Evolutionary conservation across 306 rosid species (phyloP).

Genomic region (Castanea crenata): DNA sequence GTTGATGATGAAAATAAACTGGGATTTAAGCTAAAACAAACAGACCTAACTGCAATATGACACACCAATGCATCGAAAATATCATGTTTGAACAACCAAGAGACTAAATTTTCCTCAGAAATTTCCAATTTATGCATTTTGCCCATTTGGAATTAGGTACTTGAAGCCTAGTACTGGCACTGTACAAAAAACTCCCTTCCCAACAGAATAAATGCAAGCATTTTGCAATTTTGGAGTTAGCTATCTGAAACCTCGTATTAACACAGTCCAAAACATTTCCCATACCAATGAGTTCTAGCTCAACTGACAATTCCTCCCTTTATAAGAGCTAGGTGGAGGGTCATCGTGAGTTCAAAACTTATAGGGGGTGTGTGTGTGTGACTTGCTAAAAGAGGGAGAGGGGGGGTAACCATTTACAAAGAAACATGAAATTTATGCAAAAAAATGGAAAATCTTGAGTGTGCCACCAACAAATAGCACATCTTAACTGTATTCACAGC

Average conservation of each 20-base stretch:
- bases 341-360: too few relatives aligned
- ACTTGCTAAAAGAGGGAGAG: too few relatives aligned
- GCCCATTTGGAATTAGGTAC: not conserved
- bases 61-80: not conserved
- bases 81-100: not conserved
- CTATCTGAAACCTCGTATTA: too few relatives aligned
- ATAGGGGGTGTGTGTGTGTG: too few relatives aligned
- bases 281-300: too few relatives aligned
- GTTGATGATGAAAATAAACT: too few relatives aligned
- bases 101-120: not conserved
- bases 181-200: not conserved
- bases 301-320: too few relatives aligned
- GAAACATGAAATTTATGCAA: not conserved
- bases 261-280: too few relatives aligned
- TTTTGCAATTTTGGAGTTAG: too few relatives aligned
- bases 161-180: not conserved
- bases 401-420: not conserved
- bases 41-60: not conserved
- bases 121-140: not conserved
- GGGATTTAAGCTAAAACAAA: too few relatives aligned
- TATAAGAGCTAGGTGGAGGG: too few relatives aligned
- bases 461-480: not conserved
- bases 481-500: not conserved
- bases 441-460: not conserved
- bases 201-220: too few relatives aligned